A percentile compares a stretch with the other conserved stretches of the same genome.
Evolutionary conservation across 2,329 filamentous ascomycete genomes (phyloP).

Genomic region (Botryotinia calthae): DNA sequence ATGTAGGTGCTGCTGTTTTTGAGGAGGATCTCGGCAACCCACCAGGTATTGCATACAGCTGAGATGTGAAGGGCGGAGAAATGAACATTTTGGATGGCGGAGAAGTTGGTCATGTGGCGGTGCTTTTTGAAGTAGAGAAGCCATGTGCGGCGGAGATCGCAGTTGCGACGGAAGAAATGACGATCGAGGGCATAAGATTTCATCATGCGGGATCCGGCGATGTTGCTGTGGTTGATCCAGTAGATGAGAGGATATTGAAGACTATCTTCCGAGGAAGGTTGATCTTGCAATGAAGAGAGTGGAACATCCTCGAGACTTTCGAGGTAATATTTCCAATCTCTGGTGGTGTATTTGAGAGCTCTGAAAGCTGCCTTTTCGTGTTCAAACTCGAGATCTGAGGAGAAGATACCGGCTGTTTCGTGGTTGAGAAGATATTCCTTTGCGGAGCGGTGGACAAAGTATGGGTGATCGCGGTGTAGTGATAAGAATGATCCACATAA

Average conservation of each 20-base stretch:
- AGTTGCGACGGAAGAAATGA: constrained; percentile 19
- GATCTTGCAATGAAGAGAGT: constrained; percentile 19
- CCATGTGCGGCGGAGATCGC: constrained; percentile 19
- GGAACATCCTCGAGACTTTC: constrained; percentile 20
- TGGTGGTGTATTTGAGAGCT: constrained; percentile 18
- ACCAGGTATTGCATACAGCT: constrained; percentile 17
- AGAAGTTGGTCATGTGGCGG: constrained; percentile 22
- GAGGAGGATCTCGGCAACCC: constrained; percentile 19
- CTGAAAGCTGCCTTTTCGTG: constrained; percentile 20
- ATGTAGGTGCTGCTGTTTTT: constrained; percentile 17
- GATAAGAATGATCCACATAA: constrained; percentile 19
- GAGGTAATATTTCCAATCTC: constrained; percentile 20
- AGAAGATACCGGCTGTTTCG: constrained; percentile 19
- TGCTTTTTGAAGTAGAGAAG: constrained; percentile 22
- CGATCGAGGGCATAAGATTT: constrained; percentile 18
- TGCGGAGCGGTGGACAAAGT: constrained; percentile 20
- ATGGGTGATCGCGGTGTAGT: constrained; percentile 15
- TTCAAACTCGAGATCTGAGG: constrained; percentile 19
- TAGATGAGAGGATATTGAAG: constrained; percentile 21
- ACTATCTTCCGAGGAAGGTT: constrained; percentile 20
- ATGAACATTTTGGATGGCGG: constrained; percentile 19
- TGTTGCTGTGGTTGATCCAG: constrained; percentile 21
- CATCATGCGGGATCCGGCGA: constrained; percentile 15
- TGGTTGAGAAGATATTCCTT: constrained; percentile 19
- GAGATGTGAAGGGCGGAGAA: constrained; percentile 21